Evolutionary conservation across 2,329 filamentous ascomycete species (phyloP).

Genomic region (Ascochyta fabae): DNA sequence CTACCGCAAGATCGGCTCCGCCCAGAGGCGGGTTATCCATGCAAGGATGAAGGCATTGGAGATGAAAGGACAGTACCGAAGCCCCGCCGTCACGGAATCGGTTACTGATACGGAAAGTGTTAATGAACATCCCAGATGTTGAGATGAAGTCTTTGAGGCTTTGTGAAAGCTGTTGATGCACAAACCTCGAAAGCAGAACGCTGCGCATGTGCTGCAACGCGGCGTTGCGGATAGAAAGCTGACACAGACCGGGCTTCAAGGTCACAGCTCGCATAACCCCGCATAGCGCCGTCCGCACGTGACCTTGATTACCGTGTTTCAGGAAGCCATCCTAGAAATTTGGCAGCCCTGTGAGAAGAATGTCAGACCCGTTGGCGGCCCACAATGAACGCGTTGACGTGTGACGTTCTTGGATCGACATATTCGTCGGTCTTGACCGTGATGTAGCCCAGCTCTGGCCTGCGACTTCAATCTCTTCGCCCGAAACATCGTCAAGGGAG

Average conservation of each 20-base stretch:
- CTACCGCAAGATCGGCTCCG: constrained; percentile 33
- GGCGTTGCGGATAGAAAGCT: constrained; percentile 1
- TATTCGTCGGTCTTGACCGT: constrained; percentile 13
- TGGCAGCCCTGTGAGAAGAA: constrained; percentile 17
- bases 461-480: constrained; percentile 9
- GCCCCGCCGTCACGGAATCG: constrained; percentile 6
- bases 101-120: background rate
- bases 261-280: background rate
- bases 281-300: constrained; percentile 4
- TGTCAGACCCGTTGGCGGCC: constrained; percentile 16
- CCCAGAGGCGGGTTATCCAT: constrained; percentile 26
- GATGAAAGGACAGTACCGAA: constrained; percentile 31
- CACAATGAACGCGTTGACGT: constrained; percentile 27
- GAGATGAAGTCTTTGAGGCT: background rate
- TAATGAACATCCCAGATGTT: background rate
- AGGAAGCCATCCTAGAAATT: constrained; percentile 4
- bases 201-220: background rate
- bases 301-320: constrained; percentile 10
- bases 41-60: constrained; percentile 29
- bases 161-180: background rate
- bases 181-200: background rate
- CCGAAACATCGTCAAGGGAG: constrained; percentile 9
- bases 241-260: constrained; percentile 14
- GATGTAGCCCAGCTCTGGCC: constrained; percentile 13
- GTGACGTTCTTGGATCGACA: constrained; percentile 24